These are phyloP conservation scores for Cladobotryum mycophilum DNA, from an alignment of 2,329 filamentous ascomycete genomes.

Conservation along the genomic window DNA sequence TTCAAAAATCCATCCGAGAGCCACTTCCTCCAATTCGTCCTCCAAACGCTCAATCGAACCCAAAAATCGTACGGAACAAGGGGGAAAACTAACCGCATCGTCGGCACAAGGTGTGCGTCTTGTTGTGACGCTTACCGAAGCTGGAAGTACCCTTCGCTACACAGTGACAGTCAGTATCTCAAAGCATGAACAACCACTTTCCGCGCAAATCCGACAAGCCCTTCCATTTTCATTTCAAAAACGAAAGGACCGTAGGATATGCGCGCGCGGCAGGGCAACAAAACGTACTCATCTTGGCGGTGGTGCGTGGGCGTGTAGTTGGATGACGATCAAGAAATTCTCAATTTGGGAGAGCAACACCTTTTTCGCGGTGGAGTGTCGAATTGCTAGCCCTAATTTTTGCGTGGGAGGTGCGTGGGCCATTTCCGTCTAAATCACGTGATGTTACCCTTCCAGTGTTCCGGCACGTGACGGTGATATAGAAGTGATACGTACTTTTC, in stretches of 20 bases:
- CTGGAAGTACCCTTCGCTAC: constrained; percentile 53
- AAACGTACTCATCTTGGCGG: constrained; percentile 54
- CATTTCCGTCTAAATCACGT: constrained; percentile 24
- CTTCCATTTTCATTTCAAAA: neutral
- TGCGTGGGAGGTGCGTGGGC: constrained; percentile 17
- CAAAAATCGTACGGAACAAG: neutral
- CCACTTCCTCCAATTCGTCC: neutral
- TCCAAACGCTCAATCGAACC: constrained; percentile 8
- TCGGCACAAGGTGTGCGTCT: constrained; percentile 97
- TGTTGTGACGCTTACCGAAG: constrained; percentile 75
- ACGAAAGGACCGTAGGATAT: neutral
- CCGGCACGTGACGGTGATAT: neutral
- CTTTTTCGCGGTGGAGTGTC: constrained; percentile 33
- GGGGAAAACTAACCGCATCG: constrained; percentile 75
- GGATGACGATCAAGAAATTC: constrained; percentile 32
- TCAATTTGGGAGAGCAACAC: constrained; percentile 23
- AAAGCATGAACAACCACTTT: neutral
- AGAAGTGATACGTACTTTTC: neutral
- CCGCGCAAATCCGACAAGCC: neutral
- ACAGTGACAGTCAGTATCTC: constrained; percentile 20
- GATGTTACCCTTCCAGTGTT: constrained; percentile 17
- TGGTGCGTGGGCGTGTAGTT: constrained; percentile 36
- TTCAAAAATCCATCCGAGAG: neutral
- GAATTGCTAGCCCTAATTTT: constrained; percentile 32
- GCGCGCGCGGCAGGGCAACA: neutral